Evolutionary conservation across 179 eudicot genomes (phyloP), one percentile per base, ranked within the genome.

Genomic region (Silene coronaria): DNA sequence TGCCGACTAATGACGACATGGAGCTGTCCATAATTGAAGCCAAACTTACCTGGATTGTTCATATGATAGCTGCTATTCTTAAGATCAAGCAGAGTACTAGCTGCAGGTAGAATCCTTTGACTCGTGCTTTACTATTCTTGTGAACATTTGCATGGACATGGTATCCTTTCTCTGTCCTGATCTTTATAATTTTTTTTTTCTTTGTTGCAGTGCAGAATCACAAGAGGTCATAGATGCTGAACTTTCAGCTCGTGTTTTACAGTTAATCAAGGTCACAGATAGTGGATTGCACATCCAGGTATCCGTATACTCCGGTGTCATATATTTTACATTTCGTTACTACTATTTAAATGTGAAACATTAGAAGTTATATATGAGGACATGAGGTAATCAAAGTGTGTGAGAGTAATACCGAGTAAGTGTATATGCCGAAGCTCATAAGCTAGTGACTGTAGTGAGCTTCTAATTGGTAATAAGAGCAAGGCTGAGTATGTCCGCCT

Each of bases 221-320:
- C 95, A 92, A 82, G 99, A 95, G 86, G 85, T 88, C 72, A 85
- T 90, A 76, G 99, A 95, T 87, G 99, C 97, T 74, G 97, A 92
- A 80, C 95, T 95, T 76, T 85, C 97, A 27, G 97, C 96, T 69
- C 96, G 97, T 71, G 97, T 95, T 71, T 80, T 95, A 81, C 95
- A 91, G 69, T 71, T 95, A 75, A 86, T 95, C 68, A 92, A 91
- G 86, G 89, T 89, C 80, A 86, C 93, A 63, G 99, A 95, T 70
- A 89, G 91, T 79, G 99, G 99, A 76, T 79, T 88, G 75, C 99
- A 89, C 79, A 81, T 89, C 80, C 85, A 86, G 96, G 96, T 90
- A 87, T n/a, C 55, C 23, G 92, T 90, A 86, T n/a, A 71, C 38
- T 71, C 63, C 4, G 30, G 74, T 23, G 55, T 34, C 69, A 34